Conservation (phyloP, 495 filamentous ascomycete species). For the Trichoderma parareesei region DNA sequence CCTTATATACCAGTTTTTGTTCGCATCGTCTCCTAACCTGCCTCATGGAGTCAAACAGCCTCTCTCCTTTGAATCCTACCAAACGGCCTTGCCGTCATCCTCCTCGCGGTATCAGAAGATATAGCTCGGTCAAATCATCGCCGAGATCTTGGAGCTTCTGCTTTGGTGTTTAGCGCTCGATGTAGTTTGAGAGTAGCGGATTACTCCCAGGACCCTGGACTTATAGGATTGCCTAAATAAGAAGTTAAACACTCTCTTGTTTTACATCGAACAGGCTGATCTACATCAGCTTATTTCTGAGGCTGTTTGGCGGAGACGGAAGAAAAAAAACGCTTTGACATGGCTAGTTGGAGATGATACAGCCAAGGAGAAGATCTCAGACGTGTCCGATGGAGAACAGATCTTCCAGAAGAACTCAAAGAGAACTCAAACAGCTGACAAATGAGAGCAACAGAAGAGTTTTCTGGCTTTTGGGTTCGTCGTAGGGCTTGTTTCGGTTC, state of each 20-base stretch:
- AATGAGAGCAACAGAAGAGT: neutral
- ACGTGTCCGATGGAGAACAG: neutral
- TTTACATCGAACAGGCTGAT: neutral
- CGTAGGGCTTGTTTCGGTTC: neutral
- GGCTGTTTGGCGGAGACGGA: neutral
- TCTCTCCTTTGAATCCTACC: neutral
- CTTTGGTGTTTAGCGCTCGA: constrained; percentile 5
- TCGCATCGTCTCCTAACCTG: too few species aligned
- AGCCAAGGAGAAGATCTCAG: neutral
- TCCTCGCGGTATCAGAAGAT: neutral
- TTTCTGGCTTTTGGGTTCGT: neutral
- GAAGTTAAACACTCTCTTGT: neutral
- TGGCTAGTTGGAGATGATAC: neutral
- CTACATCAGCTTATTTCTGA: neutral
- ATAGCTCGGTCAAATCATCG: neutral
- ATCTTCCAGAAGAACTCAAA: neutral
- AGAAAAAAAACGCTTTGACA: neutral
- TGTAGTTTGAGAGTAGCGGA: neutral
- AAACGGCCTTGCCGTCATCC: neutral
- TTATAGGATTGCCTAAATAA: neutral
- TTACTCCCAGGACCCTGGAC: neutral
- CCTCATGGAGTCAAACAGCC: neutral
- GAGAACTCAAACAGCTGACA: neutral
- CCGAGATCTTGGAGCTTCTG: constrained; percentile 4
- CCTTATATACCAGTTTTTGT: neutral